Conservation (phyloP, 345 rosid genomes). For the Pseudoturritis turrita region DNA sequence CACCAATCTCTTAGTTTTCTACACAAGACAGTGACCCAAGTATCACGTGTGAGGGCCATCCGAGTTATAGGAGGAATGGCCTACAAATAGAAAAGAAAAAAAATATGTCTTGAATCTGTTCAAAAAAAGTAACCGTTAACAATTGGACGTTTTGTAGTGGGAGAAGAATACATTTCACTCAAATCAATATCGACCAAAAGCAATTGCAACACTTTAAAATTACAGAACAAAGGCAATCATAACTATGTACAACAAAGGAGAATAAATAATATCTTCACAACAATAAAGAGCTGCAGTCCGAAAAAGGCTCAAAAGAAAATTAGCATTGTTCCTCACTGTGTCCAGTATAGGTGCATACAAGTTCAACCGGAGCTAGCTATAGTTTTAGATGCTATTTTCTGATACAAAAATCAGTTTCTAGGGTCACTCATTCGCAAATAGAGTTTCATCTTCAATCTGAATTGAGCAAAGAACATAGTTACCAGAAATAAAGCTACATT, state of each 20-base stretch:
- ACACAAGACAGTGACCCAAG: conserved; percentile 93
- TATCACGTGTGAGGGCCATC: conserved; percentile 88
- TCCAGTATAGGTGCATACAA: neutral
- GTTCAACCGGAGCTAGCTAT: neutral
- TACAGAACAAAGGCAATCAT: neutral
- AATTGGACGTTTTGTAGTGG: neutral
- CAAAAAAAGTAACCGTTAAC: neutral
- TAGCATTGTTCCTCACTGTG: neutral
- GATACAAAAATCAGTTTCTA: neutral
- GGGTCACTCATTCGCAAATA: neutral
- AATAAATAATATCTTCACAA: neutral
- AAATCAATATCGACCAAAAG: neutral
- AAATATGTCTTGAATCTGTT: neutral
- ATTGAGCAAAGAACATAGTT: neutral
- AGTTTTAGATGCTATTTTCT: neutral
- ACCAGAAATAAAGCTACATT: neutral
- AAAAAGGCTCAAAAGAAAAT: too few species aligned
- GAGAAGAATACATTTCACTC: neutral
- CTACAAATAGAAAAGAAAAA: conserved; percentile 30
- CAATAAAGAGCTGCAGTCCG: neutral
- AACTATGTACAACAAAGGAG: neutral
- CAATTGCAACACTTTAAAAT: neutral
- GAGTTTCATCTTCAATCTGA: neutral
- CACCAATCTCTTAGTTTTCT: conserved; percentile 94
- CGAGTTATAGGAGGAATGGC: conserved; percentile 84